Evolutionary conservation across 164 flowering plant genomes (phyloP), one percentile per base, ranked within the genome.

Genomic region (Aristolochia fimbriata): DNA sequence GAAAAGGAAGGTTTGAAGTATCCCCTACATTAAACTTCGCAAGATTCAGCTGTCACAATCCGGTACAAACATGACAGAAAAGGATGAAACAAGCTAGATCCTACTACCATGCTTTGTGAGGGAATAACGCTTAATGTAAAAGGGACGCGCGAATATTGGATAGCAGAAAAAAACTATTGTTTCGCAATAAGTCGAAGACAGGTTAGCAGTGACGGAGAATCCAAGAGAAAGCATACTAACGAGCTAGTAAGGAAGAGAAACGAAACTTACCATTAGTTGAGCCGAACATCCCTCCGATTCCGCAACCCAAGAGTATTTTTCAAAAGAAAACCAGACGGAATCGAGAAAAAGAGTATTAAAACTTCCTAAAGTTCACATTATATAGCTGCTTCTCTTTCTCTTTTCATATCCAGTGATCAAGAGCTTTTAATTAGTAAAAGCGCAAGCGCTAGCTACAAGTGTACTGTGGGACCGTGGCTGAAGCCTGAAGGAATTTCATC

Each of bases 251-350:
- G 52, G 51, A 20, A 49, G 49, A 48, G 27, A 57, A 24, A 62
- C 16, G 24, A 27, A 58, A 59, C 86, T 63, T 74, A 81, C 86
- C 74, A 45, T 68, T 79, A 33, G 57, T 71, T 10, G 79, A 69
- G 54, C 87, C 81, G 30, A 80, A 82, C 80, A 82, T 82, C 64
- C 15, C 47, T 55, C 37, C 51, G 51, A 43, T 50, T 69, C 57
- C 41, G 27, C 52, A 55, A 58, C 55, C 52, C 37, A 51, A 61
- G 20, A 37, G 20, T 41, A 59, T 37, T 63, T 60, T 59, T 55
- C 55, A 61, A 61, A 33, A 14, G 20, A 57, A 33, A 24, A 31
- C 21, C 19, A 46, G 12, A 59, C 6, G 12, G 45, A 19, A 17
- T 33, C 17, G 8, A 23, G 19, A 57, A 57, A 33, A 19, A 43